A percentile compares a stretch with the other conserved stretches of the same genome.
phyloP scores from a whole-genome alignment of 805 yeast genomes.

The Nakazawaea laoshanensis region DNA sequence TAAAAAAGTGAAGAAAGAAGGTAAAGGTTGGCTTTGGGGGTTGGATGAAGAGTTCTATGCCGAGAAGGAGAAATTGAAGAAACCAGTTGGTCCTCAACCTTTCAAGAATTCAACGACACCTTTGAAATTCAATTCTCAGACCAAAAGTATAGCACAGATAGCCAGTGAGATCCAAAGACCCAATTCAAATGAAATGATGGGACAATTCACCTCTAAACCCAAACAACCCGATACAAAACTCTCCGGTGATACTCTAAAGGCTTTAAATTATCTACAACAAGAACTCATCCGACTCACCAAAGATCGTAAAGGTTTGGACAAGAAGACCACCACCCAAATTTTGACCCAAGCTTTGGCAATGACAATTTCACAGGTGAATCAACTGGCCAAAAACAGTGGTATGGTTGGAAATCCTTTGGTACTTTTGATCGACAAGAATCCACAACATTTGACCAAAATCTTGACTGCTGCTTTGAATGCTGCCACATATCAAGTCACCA shows the following conservation, averaged over 20 bases:
- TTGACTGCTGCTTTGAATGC: conserved; percentile 76
- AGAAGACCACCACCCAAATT: conserved; percentile 75
- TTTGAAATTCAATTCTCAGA: neutral
- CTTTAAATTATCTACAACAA: conserved; percentile 77
- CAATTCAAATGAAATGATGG: conserved; percentile 15
- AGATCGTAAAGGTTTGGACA: conserved; percentile 66
- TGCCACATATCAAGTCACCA: conserved; percentile 55
- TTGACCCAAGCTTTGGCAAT: conserved; percentile 88
- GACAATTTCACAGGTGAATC: conserved; percentile 85
- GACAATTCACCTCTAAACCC: neutral
- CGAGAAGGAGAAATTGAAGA: conserved; percentile 55
- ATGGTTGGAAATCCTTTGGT: conserved; percentile 72
- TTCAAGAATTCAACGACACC: conserved; percentile 1
- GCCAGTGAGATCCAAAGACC: conserved; percentile 26
- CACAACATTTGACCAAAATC: conserved; percentile 71
- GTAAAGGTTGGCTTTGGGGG: conserved; percentile 95
- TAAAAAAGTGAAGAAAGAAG: conserved; percentile 71
- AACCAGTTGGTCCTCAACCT: conserved; percentile 31
- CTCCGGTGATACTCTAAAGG: conserved; percentile 57
- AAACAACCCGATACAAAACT: conserved; percentile 24
- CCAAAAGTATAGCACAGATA: conserved; percentile 27
- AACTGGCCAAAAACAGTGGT: conserved; percentile 80
- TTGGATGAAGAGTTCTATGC: conserved; percentile 77
- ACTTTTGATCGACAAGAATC: conserved; percentile 72
- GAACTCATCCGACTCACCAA: conserved; percentile 76